Evolutionary conservation across 1,284 basidiomycete genomes (phyloP).

Genomic region (Peniophora sp.): DNA sequence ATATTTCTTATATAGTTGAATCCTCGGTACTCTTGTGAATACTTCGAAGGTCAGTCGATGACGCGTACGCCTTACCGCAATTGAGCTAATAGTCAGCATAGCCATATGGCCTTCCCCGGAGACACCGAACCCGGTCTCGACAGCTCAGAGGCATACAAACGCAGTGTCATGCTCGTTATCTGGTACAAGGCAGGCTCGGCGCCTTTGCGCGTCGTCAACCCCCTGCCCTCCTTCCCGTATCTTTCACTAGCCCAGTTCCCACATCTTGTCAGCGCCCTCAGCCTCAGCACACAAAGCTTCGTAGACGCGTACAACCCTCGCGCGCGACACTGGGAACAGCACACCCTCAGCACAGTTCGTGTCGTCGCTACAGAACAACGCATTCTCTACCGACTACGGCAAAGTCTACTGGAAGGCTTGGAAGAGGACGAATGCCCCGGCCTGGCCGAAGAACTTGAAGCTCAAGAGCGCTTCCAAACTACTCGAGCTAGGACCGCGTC

Average conservation of each 20-base stretch:
- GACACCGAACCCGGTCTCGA: slow-evolving; percentile 5
- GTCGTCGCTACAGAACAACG: slow-evolving; percentile 36
- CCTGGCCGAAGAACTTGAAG: slow-evolving; percentile 42
- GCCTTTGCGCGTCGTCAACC: slow-evolving; percentile 52
- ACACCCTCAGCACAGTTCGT: slow-evolving; percentile 34
- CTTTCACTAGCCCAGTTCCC: slow-evolving; percentile 49
- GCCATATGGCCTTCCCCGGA: too few relatives aligned
- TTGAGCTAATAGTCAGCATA: too few relatives aligned
- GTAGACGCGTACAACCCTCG: slow-evolving; percentile 50
- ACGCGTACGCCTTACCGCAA: too few relatives aligned
- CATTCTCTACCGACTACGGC: slow-evolving; percentile 50
- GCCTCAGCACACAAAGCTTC: slow-evolving; percentile 39
- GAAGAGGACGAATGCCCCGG: slow-evolving; percentile 48
- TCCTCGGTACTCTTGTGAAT: too few relatives aligned
- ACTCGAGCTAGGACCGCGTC: background rate
- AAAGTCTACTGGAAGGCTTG: slow-evolving; percentile 47
- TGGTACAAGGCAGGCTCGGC: slow-evolving; percentile 58
- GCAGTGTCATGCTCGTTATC: slow-evolving; percentile 53
- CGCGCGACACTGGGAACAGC: slow-evolving; percentile 51
- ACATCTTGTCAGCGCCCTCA: slow-evolving; percentile 43
- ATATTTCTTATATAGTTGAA: too few relatives aligned
- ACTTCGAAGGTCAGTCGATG: too few relatives aligned
- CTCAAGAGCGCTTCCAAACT: slow-evolving; percentile 27
- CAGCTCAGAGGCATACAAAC: slow-evolving; percentile 21
- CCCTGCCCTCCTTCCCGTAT: slow-evolving; percentile 53